Percentiles rank a stretch among this genome's conserved stretches.
These are phyloP conservation scores for Dryadomyces sulphureus DNA, from an alignment of 2,329 filamentous ascomycete genomes.

Conservation along the genomic window DNA sequence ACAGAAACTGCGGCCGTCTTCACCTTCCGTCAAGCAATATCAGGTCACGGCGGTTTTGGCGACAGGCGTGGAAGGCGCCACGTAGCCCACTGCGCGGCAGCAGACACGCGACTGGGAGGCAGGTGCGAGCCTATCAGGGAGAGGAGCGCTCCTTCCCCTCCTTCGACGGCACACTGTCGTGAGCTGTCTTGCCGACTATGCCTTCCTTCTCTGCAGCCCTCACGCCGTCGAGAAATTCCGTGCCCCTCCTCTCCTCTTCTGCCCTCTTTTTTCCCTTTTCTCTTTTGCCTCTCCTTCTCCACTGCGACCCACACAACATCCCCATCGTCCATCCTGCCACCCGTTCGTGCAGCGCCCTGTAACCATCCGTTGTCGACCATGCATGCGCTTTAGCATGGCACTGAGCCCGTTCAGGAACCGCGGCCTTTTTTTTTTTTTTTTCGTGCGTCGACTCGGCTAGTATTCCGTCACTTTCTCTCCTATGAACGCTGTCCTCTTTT, in stretches of 20 bases:
- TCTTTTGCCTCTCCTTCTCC: background rate
- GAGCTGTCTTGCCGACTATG: background rate
- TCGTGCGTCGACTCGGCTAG: background rate
- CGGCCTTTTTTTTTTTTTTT: background rate
- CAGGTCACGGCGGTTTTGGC: no score
- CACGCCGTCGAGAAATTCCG: background rate
- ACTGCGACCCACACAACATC: background rate
- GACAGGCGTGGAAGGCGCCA: background rate
- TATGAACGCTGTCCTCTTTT: background rate
- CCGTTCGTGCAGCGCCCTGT: background rate
- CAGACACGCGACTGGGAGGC: background rate
- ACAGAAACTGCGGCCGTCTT: no score
- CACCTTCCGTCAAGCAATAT: no score
- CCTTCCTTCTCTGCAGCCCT: background rate
- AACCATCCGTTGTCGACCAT: no score
- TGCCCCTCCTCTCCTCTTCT: background rate
- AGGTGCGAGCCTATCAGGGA: background rate
- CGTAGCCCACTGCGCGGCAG: background rate
- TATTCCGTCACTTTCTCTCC: background rate
- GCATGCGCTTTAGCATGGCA: no score
- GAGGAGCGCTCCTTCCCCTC: background rate
- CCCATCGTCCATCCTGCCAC: background rate
- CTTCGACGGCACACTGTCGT: no score
- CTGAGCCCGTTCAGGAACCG: constrained; percentile 1
- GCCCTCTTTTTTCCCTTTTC: background rate